These are phyloP conservation scores for Arthrinium phaeospermum DNA, from an alignment of 2,329 filamentous ascomycete genomes.

Conservation along the genomic window DNA sequence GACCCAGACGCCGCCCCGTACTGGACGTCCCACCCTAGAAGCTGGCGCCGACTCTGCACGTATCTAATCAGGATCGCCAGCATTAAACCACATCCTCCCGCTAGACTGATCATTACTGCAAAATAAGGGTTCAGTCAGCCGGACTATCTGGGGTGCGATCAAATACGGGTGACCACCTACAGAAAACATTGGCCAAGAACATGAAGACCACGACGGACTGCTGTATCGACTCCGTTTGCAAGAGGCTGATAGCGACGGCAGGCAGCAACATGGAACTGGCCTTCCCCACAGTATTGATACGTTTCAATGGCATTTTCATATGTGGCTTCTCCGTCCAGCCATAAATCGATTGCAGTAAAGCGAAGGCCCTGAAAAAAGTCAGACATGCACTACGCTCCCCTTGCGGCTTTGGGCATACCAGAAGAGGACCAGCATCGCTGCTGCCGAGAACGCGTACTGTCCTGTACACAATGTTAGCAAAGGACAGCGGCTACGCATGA, in stretches of 20 bases:
- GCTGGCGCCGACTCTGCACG: constrained; percentile 43
- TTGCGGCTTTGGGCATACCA: constrained; percentile 20
- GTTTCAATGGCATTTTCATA: constrained; percentile 16
- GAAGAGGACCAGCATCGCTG: constrained; percentile 27
- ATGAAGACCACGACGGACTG: constrained; percentile 25
- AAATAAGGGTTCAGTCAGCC: not conserved
- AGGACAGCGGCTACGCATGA: too few relatives aligned
- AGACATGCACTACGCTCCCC: not conserved
- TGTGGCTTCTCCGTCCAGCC: constrained; percentile 24
- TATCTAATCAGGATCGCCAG: constrained; percentile 49
- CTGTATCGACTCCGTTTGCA: constrained; percentile 25
- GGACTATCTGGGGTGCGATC: not conserved
- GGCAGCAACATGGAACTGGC: constrained; percentile 25
- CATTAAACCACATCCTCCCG: constrained; percentile 42
- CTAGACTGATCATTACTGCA: constrained; percentile 47
- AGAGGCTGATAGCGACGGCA: constrained; percentile 27
- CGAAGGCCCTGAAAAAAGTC: constrained; percentile 23
- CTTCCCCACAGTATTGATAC: constrained; percentile 26
- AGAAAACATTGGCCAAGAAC: constrained; percentile 27
- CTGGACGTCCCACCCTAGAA: constrained; percentile 38
- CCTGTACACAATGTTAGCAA: not conserved
- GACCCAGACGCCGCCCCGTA: constrained; percentile 33
- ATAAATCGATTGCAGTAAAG: constrained; percentile 28
- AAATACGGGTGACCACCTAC: constrained; percentile 21
- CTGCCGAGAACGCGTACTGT: constrained; percentile 23